A percentile compares a stretch with the other conserved stretches of the same genome.
Conservation (phyloP, 306 rosid genomes). For the Cicer bijugum region DNA sequence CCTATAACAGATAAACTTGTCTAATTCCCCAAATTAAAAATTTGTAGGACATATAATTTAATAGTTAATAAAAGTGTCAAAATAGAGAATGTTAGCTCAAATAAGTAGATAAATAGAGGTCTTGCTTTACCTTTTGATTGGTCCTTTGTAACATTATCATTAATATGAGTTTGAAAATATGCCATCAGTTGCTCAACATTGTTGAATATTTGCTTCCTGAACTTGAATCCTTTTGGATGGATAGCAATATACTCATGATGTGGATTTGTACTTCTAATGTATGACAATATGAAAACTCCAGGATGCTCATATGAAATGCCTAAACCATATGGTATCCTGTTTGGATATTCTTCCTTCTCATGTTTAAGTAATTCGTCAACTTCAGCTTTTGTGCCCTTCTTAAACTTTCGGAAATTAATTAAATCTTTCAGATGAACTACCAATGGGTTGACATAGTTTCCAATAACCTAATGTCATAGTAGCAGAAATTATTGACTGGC, state of each 20-base stretch:
- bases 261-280: conserved; percentile 50
- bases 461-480: conserved; percentile 46
- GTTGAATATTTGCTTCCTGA: conserved; percentile 55
- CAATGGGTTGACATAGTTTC: conserved; percentile 51
- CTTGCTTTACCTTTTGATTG: conserved; percentile 38
- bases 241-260: conserved; percentile 58
- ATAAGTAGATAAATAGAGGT: conserved; percentile 28
- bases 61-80: conserved; percentile 5
- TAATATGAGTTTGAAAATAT: conserved; percentile 56
- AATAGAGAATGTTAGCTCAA: conserved; percentile 3
- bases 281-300: conserved; percentile 55
- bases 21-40: background rate
- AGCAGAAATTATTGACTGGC: conserved; percentile 21
- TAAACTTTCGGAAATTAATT: conserved; percentile 50
- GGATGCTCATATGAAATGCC: conserved; percentile 59
- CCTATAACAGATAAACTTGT: conserved; percentile 3
- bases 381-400: conserved; percentile 56
- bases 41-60: background rate
- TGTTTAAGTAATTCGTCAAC: conserved; percentile 48
- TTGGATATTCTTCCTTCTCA: conserved; percentile 56
- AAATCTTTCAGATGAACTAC: conserved; percentile 53
- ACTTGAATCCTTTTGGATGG: conserved; percentile 57
- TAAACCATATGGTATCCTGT: conserved; percentile 51
- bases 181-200: conserved; percentile 48
- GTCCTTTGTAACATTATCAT: conserved; percentile 45